Base-by-base conservation (phyloP, 805 yeast genomes). In the Pichia nanzhaoensis region DNA sequence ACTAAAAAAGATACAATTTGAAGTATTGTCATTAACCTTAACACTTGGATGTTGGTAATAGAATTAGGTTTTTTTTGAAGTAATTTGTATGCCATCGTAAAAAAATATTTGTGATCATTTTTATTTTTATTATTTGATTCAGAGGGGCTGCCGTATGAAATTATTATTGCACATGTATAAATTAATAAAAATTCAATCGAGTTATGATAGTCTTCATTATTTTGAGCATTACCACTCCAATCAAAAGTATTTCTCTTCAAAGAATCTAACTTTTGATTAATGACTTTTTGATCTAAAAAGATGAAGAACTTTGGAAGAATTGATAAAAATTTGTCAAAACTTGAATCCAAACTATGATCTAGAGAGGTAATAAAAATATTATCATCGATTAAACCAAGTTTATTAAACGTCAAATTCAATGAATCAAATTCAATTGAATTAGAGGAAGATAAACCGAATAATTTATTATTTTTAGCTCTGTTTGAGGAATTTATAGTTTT, bases 141-240 rank as follows among this genome's bases (percentile, higher is more conserved):
- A 24, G 10, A 24, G 9, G 28, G 28, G 10, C 10, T 24, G 28
- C 10, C 10, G 28, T 24, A 7, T 10, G 71, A 72, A 38, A 63
- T 59, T 1, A 65, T 56, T 34, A 74, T 61, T 4, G 82, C 81
- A 35, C 75, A 71, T 5, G 79, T 77, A 60, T 75, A 64, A 2
- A 75, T 68, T 75, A 77, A 71, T 54, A 68, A 70, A 10, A 76
- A 51, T 57, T 77, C 75, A 50, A 74, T 76, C 20, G 64, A 58
- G 18, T 57, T 51, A 45, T 61, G 57, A 18, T 59, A 56, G 30
- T 67, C 62, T 19, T 54, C 39, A 17, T 2, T 7, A 3, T 34
- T 18, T 1, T 46, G 39, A 35, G 38, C 42, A n/a, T 41, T 31
- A 18, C 48, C 42, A 34, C 55, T 51, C 39, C 50, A 53, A 22